phyloP scores from a whole-genome alignment of 345 rosid species.

The Salix udensis region DNA sequence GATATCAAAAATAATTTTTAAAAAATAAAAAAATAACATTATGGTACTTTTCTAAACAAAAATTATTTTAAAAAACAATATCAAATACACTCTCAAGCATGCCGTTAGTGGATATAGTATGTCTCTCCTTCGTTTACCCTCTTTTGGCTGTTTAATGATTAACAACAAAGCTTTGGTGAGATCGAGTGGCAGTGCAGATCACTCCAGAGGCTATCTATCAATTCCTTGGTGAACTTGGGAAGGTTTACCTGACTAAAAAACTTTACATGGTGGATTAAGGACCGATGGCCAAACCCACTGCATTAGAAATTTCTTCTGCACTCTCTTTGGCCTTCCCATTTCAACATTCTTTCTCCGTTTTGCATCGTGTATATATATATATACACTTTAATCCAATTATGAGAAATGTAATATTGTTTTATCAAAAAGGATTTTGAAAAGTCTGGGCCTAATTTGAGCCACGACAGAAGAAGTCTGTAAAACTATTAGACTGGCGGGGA shows the following conservation, averaged over 20 bases:
- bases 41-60: no score
- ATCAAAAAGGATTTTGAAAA: neutral
- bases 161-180: neutral
- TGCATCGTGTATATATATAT: no score
- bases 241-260: no score
- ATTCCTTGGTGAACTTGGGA: neutral
- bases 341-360: no score
- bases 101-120: neutral
- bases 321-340: no score
- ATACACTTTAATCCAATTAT: neutral
- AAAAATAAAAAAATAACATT: no score
- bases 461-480: neutral
- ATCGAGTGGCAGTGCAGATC: neutral
- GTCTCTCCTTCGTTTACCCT: neutral
- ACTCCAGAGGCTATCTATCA: neutral
- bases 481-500: neutral
- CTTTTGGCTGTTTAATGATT: neutral
- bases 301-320: no score
- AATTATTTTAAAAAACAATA: no score
- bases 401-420: neutral
- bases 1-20: no score
- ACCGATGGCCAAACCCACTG: neutral
- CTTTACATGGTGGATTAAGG: neutral
- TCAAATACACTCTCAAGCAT: no score
- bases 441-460: neutral